Evolutionary conservation across 1,284 basidiomycete species (phyloP).

Genomic region (Trichosporon sp.): DNA sequence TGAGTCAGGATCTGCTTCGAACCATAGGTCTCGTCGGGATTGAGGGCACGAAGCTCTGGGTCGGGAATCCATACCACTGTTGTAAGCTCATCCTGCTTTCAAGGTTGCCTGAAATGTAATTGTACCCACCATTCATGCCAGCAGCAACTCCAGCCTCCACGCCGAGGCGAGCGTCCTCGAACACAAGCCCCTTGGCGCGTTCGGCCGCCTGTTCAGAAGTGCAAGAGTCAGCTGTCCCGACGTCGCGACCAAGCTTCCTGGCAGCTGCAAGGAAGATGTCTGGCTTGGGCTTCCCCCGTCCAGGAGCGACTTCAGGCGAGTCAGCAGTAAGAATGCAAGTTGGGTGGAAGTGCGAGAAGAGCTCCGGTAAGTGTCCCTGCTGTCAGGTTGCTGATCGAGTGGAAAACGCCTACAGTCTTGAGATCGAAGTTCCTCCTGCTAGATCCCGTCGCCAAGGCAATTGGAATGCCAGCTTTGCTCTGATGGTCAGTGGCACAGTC

Average conservation of each 20-base stretch:
- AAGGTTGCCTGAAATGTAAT: neutral
- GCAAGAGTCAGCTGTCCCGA: conserved; percentile 37
- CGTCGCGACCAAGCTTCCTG: conserved; percentile 39
- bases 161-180: conserved; percentile 46
- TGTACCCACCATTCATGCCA: conserved; percentile 46
- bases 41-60: conserved; percentile 36
- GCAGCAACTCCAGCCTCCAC: conserved; percentile 45
- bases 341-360: conserved; percentile 44
- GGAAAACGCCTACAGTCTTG: conserved; percentile 44
- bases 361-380: conserved; percentile 44
- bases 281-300: conserved; percentile 45
- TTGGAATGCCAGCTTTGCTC: conserved; percentile 42
- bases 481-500: conserved; percentile 8
- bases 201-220: conserved; percentile 33
- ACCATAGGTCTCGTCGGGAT: conserved; percentile 39
- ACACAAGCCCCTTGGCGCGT: conserved; percentile 41
- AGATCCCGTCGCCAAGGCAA: conserved; percentile 47
- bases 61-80: conserved; percentile 49
- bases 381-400: neutral
- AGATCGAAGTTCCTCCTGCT: conserved; percentile 30
- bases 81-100: neutral
- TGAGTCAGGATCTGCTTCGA: conserved; percentile 35
- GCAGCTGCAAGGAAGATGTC: conserved; percentile 49
- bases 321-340: conserved; percentile 43
- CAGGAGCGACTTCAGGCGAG: conserved; percentile 40